phyloP scores from a whole-genome alignment of 2,329 filamentous ascomycete genomes.

The Verruconis gallopava region DNA sequence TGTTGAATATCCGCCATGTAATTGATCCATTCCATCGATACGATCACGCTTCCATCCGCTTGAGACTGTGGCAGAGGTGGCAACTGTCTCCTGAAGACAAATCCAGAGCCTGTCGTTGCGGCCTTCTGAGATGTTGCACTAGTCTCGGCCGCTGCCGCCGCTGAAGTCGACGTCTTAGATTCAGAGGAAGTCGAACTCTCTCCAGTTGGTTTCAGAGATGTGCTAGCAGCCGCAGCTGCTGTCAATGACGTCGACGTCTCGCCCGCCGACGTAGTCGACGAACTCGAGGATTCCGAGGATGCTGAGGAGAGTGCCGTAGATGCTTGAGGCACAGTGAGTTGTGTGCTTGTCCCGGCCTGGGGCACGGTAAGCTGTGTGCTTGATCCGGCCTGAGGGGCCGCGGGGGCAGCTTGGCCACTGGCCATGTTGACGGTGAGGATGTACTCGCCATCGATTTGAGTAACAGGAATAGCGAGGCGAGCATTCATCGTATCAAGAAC shows the following conservation, averaged over 20 bases:
- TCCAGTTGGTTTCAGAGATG: background rate
- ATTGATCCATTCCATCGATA: conserved; percentile 23
- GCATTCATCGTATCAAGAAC: conserved; percentile 24
- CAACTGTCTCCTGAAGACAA: conserved; percentile 15
- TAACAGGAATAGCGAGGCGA: conserved; percentile 24
- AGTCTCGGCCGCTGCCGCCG: background rate
- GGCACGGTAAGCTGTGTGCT: conserved; percentile 5
- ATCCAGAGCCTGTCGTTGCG: conserved; percentile 11
- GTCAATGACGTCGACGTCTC: background rate
- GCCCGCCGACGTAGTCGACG: background rate
- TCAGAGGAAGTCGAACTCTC: background rate
- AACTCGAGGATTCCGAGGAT: background rate
- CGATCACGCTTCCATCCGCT: conserved; percentile 18
- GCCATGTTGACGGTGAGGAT: conserved; percentile 21
- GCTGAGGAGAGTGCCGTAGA: background rate
- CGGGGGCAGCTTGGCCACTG: conserved; percentile 6
- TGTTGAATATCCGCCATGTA: conserved; percentile 18
- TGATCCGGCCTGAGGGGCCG: background rate
- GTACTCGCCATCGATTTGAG: conserved; percentile 24
- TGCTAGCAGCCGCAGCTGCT: background rate
- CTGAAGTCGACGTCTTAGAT: background rate
- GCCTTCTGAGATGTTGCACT: background rate
- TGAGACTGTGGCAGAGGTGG: conserved; percentile 13
- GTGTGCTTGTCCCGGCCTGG: conserved; percentile 11
- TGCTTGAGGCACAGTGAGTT: conserved; percentile 4